phyloP scores from a whole-genome alignment of 768 basidiomycete genomes.

The Holtermanniella nyarrowii region DNA sequence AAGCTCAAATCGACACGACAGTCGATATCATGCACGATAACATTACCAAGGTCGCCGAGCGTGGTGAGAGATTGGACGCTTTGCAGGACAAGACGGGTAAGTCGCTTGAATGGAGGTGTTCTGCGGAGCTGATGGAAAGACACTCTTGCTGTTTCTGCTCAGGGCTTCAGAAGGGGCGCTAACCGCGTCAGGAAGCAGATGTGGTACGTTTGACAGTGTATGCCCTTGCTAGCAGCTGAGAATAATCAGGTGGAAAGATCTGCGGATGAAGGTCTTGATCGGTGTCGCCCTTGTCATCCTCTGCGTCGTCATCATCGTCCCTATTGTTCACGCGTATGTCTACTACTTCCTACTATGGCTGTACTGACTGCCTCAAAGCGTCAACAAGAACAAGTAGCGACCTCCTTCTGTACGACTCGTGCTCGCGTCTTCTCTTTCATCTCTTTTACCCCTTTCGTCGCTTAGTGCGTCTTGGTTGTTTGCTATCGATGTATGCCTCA shows the following conservation, averaged over 20 bases:
- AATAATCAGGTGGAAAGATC: slow-evolving; percentile 74
- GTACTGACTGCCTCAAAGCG: too few species aligned
- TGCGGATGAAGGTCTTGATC: slow-evolving; percentile 94
- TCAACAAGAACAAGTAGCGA: too few species aligned
- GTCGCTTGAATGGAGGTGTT: slow-evolving; percentile 30
- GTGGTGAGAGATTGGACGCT: slow-evolving; percentile 86
- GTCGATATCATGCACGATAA: slow-evolving; percentile 97
- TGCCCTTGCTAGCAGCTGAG: too few species aligned
- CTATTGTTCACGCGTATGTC: slow-evolving; percentile 72
- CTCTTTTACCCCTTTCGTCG: too few species aligned
- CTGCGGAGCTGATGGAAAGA: slow-evolving; percentile 48
- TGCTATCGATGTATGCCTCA: too few species aligned
- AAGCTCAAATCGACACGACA: slow-evolving; percentile 87
- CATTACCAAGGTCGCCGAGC: slow-evolving; percentile 73
- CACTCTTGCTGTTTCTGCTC: slow-evolving; percentile 94
- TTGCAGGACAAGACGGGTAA: slow-evolving; percentile 96
- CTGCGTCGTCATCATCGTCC: slow-evolving; percentile 89
- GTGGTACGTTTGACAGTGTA: slow-evolving; percentile 40
- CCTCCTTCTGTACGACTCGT: too few species aligned
- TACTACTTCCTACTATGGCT: too few species aligned
- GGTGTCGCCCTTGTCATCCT: slow-evolving; percentile 79
- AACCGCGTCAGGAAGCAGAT: slow-evolving; percentile 92
- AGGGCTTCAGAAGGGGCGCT: slow-evolving; percentile 94
- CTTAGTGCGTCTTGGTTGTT: too few species aligned
- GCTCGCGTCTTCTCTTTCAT: too few species aligned